These are phyloP conservation scores for Grammothele lineata DNA, from an alignment of 768 basidiomycete species.

Conservation along the genomic window DNA sequence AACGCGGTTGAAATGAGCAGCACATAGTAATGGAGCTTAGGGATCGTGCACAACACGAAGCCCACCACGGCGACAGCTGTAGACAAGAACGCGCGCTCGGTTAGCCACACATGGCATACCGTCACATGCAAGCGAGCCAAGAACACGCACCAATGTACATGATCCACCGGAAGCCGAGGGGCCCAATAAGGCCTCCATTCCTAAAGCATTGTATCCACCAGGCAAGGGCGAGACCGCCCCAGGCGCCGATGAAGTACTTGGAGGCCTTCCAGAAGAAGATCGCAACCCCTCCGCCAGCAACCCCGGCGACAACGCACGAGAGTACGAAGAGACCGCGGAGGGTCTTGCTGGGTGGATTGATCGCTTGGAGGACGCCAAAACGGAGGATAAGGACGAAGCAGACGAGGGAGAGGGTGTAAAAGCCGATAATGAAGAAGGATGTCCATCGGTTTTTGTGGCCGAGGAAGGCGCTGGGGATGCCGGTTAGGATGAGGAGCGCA, in stretches of 20 bases:
- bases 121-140: too few species aligned
- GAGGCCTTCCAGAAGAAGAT: constrained; percentile 94
- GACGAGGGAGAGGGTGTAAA: constrained; percentile 83
- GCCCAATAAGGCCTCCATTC: constrained; percentile 74
- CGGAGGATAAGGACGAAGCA: constrained; percentile 85
- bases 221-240: constrained; percentile 84
- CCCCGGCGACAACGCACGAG: constrained; percentile 71
- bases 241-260: constrained; percentile 77
- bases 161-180: constrained; percentile 83
- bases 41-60: constrained; percentile 81
- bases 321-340: constrained; percentile 90
- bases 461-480: constrained; percentile 84
- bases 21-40: constrained; percentile 83
- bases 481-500: constrained; percentile 82
- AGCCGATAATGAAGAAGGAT: constrained; percentile 89
- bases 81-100: constrained; percentile 7
- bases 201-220: constrained; percentile 86
- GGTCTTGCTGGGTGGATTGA: constrained; percentile 75
- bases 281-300: constrained; percentile 78
- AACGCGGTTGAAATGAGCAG: constrained; percentile 83
- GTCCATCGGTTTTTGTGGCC: constrained; percentile 98
- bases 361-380: constrained; percentile 80
- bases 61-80: constrained; percentile 69
- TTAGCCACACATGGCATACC: constrained; percentile 7
- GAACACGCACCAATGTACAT: constrained; percentile 67